Percentiles rank a stretch among this genome's conserved stretches.
These are phyloP conservation scores for Perilla frutescens DNA, from an alignment of 257 asterid species.

Conservation along the genomic window DNA sequence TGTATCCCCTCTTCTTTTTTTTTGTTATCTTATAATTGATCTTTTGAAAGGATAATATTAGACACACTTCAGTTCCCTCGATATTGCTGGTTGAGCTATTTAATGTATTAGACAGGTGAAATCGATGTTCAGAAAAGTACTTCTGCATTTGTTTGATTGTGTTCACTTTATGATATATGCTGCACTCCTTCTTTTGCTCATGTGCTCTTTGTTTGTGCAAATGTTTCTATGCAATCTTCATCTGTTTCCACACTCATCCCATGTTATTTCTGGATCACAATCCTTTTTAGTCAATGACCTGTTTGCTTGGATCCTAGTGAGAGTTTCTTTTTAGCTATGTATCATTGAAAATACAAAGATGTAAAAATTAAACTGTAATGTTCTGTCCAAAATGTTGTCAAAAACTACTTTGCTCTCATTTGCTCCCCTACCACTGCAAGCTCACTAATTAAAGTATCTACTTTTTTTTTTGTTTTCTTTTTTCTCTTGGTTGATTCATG, in stretches of 20 bases:
- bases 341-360: background rate
- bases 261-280: background rate
- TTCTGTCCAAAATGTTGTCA: constrained; percentile 20
- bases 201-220: background rate
- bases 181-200: constrained; percentile 14
- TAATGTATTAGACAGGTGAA: constrained; percentile 31
- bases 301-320: constrained; percentile 22
- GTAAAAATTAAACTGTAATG: constrained; percentile 15
- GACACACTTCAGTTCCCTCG: constrained; percentile 26
- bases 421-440: constrained; percentile 25
- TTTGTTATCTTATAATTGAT: no score
- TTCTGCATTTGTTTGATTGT: constrained; percentile 30
- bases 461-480: background rate
- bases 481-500: constrained; percentile 11
- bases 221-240: background rate
- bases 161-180: constrained; percentile 19
- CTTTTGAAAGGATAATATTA: background rate
- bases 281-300: constrained; percentile 2
- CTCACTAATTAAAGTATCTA: constrained; percentile 9
- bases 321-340: constrained; percentile 2
- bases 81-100: constrained; percentile 28
- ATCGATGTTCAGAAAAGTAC: constrained; percentile 11
- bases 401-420: constrained; percentile 23
- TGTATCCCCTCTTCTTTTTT: background rate
- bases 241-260: background rate